Evolutionary conservation across 441 rosid species (phyloP), one percentile per base, ranked within the genome.

Genomic region (Adansonia grandidieri): DNA sequence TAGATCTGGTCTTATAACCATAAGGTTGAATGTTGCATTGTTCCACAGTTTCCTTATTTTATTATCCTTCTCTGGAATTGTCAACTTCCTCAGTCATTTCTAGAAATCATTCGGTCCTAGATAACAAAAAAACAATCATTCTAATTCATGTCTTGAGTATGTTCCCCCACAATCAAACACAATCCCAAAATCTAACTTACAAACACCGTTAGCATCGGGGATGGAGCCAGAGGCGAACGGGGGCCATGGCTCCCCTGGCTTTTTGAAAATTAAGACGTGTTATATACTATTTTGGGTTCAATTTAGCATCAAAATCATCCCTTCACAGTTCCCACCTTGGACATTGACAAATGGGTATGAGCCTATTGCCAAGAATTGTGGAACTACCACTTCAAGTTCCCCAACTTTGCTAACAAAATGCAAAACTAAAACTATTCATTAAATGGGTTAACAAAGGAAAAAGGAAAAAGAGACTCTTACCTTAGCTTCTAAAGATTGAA

Each of bases 401-500:
- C 32, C 20, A 62, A 32, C 40, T 61, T 50, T 19, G 32, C 60
- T n/a, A 48, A 63, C 13, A 76, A 65, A 15, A 37, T 50, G 37
- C 51, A 79, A 64, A 53, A 64, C 10, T 10, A 22, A 60, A 22
- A 22, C 45, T 19, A 48, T 6, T 9, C 19, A 28, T 51, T 50
- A 73, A 28, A 28, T 1, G 32, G 32, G 32, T 11, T 54, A 65
- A 84, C 6, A 56, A 56, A 20, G 47, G 7, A 13, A 64, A 37
- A 37, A 72, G 32, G 32, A 28, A 28, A 28, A 28, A 28, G 2
- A 28, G 32, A 28, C n/a, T 67, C 87, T 81, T 66, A 93, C 98
- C 92, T 91, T 90, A 53, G 85, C 84, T 77, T 87, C 88, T 53
- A 89, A 85, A 75, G 89, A 86, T 78, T 81, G 91, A 87, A 85